Percentiles rank a stretch among this genome's conserved stretches.
Evolutionary conservation across 495 filamentous ascomycete genomes (phyloP).

Genomic region (Echria macrotheca): DNA sequence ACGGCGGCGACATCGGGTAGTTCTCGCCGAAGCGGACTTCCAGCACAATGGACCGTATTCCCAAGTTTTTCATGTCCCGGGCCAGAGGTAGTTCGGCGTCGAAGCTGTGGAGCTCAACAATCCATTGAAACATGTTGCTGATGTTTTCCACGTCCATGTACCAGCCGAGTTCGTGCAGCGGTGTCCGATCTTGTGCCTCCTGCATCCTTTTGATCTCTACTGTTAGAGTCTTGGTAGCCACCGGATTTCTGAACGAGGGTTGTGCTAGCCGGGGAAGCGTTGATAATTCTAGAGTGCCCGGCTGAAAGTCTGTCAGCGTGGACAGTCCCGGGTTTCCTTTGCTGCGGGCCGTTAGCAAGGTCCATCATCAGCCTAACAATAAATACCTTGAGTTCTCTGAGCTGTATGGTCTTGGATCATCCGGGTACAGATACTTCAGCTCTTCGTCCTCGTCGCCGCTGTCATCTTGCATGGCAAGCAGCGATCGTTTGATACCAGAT

Average conservation of each 20-base stretch:
- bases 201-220: conserved; percentile 57
- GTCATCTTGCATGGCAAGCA: no score
- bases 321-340: conserved; percentile 1
- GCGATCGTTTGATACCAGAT: no score
- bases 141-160: conserved; percentile 58
- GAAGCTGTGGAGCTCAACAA: conserved; percentile 85
- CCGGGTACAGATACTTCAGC: conserved; percentile 38
- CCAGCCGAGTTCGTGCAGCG: conserved; percentile 74
- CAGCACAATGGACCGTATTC: conserved; percentile 62
- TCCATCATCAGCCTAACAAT: no score
- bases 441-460: conserved; percentile 52
- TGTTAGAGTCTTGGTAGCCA: conserved; percentile 58
- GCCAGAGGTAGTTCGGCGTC: conserved; percentile 63
- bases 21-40: conserved; percentile 73
- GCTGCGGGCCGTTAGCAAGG: not conserved
- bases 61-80: conserved; percentile 61
- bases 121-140: conserved; percentile 84
- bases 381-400: no score
- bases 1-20: conserved; percentile 76
- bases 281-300: conserved; percentile 53
- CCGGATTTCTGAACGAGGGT: conserved; percentile 63
- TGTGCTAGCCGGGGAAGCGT: conserved; percentile 52
- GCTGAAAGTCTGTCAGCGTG: conserved; percentile 58
- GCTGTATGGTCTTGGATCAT: no score
- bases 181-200: conserved; percentile 53